Base-by-base conservation (phyloP, 495 filamentous ascomycete genomes). In the Neurospora sp. region DNA sequence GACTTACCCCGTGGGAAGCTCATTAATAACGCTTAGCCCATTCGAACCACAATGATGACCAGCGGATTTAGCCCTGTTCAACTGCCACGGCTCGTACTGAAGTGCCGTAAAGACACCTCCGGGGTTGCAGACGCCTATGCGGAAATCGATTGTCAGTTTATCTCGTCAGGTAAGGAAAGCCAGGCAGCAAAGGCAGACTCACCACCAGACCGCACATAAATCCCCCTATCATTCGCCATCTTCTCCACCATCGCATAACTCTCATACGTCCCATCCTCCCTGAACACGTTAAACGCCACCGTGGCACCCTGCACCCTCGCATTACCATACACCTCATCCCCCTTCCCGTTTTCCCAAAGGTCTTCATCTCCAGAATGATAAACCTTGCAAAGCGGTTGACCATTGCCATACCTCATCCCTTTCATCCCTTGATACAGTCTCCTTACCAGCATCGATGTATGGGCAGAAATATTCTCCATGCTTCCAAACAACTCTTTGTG, bases 191-290 rank as follows among this genome's bases (percentile, higher is more conserved):
- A 31, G 3, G 27, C 16, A 38, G 86, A 91, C 72, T 90, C 80
- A 75, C 89, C 90, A 45, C 93, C 93, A 16, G 89, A 89, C 59
- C 92, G 84, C 14, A 95, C 82, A 75, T 91, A 90, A 70, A 94
- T 90, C 22, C 85, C 83, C 69, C 83, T 83, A 17, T 85, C 82
- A 69, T 88, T 88, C 0, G 92, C 92, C 9, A 85, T 76, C 44
- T 84, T 82, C 79, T 94, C 91, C 12, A 95, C 85, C 12, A 87
- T 80, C 0, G 85, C 81, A 75, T 90, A 90, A 3, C 84, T 81
- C 45, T 92, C 79, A 74, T 86, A 88, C 3, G 79, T 81, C 1
- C 90, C 91, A 44, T 87, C 82, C 8, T 82, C 76, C 20, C 81
- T 78, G 7, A 85, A 78, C 44, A 94, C 75, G 74, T 93, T 94